Evolutionary conservation across 2,329 filamentous ascomycete species (phyloP), one percentile per base, ranked within the genome.

Genomic region (Bipolaris bicolor): DNA sequence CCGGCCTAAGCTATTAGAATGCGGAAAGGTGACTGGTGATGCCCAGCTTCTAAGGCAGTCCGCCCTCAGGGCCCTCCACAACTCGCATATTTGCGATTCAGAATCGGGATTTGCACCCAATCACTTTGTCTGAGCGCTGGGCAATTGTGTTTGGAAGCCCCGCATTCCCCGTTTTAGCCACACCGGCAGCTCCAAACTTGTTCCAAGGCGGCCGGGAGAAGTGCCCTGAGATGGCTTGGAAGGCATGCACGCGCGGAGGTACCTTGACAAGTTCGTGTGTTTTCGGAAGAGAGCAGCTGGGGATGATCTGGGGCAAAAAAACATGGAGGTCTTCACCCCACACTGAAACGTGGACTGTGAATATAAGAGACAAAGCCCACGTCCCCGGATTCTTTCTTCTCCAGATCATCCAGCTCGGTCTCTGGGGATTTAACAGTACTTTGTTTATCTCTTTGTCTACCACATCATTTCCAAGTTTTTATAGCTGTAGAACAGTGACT

Each of bases 201-300:
- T n/a, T 51, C 62, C 64, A 66, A 67, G 64, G 45, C 66, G 64
- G 66, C 59, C 62, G 64, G 50, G 58, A 64, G 62, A 63, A 60
- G 65, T 46, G 62, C 51, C 40, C 55, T 56, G 58, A 60, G 62
- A 50, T 62, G 63, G 54, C 67, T 70, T 70, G 67, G 66, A 62
- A 57, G 33, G 43, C 45, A 57, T 61, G 60, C 55, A 61, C 56
- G 61, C 51, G 60, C 56, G 57, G 57, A 61, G 49, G 24, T 34
- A 33, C 49, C 43, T 52, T 40, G 16, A 44, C 29, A 52, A 41
- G 44, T 50, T 57, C 49, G 55, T 61, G 52, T 58, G 50, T 57
- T 56, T 55, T 59, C 66, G 62, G 66, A 57, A 58, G 54, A 52
- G 51, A 52, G 50, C 24, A 43, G 24, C 20, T 43, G 43, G 39